Conservation (phyloP, 495 filamentous ascomycete genomes). For the Apiosordaria backusii region DNA sequence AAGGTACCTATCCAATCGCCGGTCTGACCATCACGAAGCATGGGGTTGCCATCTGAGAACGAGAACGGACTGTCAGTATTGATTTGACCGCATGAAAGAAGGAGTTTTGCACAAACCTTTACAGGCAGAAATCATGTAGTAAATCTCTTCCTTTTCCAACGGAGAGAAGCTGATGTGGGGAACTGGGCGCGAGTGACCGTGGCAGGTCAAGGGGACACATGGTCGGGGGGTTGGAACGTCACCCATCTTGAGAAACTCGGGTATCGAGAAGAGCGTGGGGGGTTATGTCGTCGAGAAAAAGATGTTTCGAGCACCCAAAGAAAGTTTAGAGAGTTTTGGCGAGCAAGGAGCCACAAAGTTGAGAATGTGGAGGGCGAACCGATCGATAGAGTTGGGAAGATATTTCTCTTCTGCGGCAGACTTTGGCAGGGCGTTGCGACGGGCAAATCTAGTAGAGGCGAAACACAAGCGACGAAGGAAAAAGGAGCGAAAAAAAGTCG, state of each 20-base stretch:
- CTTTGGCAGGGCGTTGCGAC: neutral
- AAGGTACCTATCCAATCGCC: constrained; percentile 99
- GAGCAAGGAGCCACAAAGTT: neutral
- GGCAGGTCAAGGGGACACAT: constrained; percentile 87
- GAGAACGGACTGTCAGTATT: constrained; percentile 2
- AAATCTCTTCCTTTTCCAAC: constrained; percentile 74
- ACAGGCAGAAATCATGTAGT: constrained; percentile 96
- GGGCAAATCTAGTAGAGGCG: constrained; percentile 10
- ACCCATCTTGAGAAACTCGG: constrained; percentile 37
- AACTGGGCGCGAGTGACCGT: constrained; percentile 93
- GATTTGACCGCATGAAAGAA: neutral
- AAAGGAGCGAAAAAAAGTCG: constrained; percentile 23
- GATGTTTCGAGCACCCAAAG: neutral
- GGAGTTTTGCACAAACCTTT: constrained; percentile 60
- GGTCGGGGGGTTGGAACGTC: constrained; percentile 45
- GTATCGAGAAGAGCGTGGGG: neutral
- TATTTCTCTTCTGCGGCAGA: neutral
- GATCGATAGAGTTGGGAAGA: constrained; percentile 5
- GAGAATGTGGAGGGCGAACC: neutral
- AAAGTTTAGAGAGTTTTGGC: neutral
- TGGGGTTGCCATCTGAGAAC: constrained; percentile 82
- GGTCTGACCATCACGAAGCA: constrained; percentile 94
- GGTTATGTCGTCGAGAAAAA: neutral
- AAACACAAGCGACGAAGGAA: constrained; percentile 11
- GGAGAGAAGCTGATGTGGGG: constrained; percentile 93